Conservation (phyloP, 2,329 filamentous ascomycete genomes). For the Cladosporium sphaerospermum region DNA sequence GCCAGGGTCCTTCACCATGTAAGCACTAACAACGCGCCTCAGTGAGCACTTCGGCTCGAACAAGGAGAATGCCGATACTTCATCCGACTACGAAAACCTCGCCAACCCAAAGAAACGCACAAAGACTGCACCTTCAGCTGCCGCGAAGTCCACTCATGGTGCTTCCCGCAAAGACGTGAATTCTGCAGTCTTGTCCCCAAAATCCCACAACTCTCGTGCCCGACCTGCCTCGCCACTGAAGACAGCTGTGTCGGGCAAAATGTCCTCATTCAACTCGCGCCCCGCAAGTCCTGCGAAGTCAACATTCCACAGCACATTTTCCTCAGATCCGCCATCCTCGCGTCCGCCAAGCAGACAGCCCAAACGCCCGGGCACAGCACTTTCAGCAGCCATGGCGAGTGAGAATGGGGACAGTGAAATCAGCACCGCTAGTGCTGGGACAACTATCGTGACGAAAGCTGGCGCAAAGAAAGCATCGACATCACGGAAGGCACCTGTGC, state of each 20-base stretch:
- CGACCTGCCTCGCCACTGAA: constrained; percentile 51
- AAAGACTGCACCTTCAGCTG: constrained; percentile 28
- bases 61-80: constrained; percentile 65
- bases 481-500: constrained; percentile 40
- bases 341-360: constrained; percentile 57
- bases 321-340: constrained; percentile 45
- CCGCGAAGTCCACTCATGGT: constrained; percentile 25
- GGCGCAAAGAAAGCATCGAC: constrained; percentile 38
- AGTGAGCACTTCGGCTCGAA: constrained; percentile 59
- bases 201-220: constrained; percentile 72
- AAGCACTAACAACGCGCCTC: constrained; percentile 21
- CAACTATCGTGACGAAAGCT: constrained; percentile 52
- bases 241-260: constrained; percentile 49
- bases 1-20: not conserved
- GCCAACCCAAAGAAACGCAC: constrained; percentile 65
- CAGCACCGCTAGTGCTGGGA: constrained; percentile 56
- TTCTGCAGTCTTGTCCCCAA: constrained; percentile 67
- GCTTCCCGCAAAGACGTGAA: constrained; percentile 10
- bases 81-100: constrained; percentile 31
- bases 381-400: constrained; percentile 29
- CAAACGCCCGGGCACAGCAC: constrained; percentile 39
- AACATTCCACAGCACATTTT: constrained; percentile 40
- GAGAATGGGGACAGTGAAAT: constrained; percentile 44
- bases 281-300: constrained; percentile 50
- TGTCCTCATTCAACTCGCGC: constrained; percentile 45